Conservation (phyloP, 495 filamentous ascomycete genomes). For the Glutinoglossum americanum region DNA sequence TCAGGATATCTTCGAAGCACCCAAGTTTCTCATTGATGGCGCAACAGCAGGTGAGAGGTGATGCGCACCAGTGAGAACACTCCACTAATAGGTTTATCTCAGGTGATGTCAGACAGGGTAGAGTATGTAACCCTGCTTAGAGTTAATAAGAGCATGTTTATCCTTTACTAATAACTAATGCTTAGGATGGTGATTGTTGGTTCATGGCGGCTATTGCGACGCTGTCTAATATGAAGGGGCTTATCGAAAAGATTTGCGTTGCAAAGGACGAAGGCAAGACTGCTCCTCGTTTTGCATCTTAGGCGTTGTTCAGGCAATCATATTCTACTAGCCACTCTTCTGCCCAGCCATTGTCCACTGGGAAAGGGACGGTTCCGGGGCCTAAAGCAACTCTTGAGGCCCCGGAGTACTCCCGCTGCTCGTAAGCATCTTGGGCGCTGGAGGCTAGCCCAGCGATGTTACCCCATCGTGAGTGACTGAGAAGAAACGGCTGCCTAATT, state of each 20-base stretch:
- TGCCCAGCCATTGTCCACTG: no score
- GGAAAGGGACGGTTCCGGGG: no score
- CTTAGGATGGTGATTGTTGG: slow-evolving; percentile 73
- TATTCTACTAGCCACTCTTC: no score
- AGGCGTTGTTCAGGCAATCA: background rate
- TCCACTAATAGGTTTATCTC: slow-evolving; percentile 16
- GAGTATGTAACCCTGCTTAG: slow-evolving; percentile 7
- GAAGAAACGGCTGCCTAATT: background rate
- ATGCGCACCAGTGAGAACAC: background rate
- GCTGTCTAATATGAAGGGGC: slow-evolving; percentile 52
- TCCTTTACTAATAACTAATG: background rate
- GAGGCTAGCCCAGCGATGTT: no score
- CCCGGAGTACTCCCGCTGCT: no score
- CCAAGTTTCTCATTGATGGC: slow-evolving; percentile 68
- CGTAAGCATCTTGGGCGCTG: no score
- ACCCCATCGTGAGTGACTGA: no score
- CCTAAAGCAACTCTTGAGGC: no score
- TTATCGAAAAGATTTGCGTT: slow-evolving; percentile 74
- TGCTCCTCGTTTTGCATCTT: background rate
- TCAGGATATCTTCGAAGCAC: slow-evolving; percentile 69
- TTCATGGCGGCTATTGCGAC: slow-evolving; percentile 72
- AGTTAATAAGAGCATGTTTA: background rate
- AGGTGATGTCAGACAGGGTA: slow-evolving; percentile 16
- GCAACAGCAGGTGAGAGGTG: slow-evolving; percentile 51
- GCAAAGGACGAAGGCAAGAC: slow-evolving; percentile 37